Percentiles rank a stretch among this genome's conserved stretches.
phyloP scores from a whole-genome alignment of 2,329 filamentous ascomycete genomes.

The Phyllosticta paracitricarpa region DNA sequence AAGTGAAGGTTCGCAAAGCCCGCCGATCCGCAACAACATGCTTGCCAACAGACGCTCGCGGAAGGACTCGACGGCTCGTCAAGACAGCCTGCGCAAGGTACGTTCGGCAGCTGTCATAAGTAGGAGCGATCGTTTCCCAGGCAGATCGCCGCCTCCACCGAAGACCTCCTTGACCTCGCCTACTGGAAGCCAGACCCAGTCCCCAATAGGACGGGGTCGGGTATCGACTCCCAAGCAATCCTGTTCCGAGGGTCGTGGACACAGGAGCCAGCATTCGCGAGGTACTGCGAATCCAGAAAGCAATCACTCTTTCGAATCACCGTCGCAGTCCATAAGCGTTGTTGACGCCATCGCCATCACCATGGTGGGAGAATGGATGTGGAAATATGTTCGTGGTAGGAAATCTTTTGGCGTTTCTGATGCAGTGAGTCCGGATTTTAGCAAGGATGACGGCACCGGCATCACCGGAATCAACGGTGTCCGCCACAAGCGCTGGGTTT shows the following conservation, averaged over 20 bases:
- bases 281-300: slow-evolving; percentile 18
- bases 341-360: slow-evolving; percentile 96
- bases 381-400: slow-evolving; percentile 75
- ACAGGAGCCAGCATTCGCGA: slow-evolving; percentile 44
- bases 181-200: background rate
- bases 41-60: slow-evolving; percentile 31
- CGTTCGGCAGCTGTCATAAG: slow-evolving; percentile 68
- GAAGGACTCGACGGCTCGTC: slow-evolving; percentile 37
- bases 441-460: slow-evolving; percentile 5
- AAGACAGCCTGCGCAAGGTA: slow-evolving; percentile 65
- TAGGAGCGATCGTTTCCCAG: slow-evolving; percentile 58
- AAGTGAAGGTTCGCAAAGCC: slow-evolving; percentile 71
- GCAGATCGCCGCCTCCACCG: slow-evolving; percentile 32
- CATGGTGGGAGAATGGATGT: slow-evolving; percentile 98
- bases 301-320: slow-evolving; percentile 33
- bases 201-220: background rate
- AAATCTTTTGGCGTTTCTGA: slow-evolving; percentile 83
- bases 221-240: background rate
- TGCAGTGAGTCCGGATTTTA: slow-evolving; percentile 49
- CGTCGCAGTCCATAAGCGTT: slow-evolving; percentile 61
- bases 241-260: slow-evolving; percentile 37
- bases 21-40: slow-evolving; percentile 47
- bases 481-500: slow-evolving; percentile 93
- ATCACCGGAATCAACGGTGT: slow-evolving; percentile 49
- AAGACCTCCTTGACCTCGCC: slow-evolving; percentile 24